These are phyloP conservation scores for Zygosaccharomyces siamensis DNA, from an alignment of 805 yeast genomes.

Conservation along the genomic window DNA sequence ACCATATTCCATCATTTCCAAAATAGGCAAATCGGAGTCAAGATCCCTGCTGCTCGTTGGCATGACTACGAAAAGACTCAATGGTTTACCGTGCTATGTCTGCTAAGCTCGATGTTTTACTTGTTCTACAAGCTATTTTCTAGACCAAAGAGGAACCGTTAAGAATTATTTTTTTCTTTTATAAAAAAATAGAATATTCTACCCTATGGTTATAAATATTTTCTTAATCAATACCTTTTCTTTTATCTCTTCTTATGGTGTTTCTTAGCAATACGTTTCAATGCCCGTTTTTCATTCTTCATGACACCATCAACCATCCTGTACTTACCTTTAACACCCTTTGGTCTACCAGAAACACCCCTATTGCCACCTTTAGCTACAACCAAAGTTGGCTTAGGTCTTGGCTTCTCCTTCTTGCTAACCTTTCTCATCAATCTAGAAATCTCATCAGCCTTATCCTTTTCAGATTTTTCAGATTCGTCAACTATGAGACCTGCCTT, in stretches of 20 bases:
- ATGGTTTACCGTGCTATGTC: constrained; percentile 33
- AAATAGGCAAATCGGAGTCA: constrained; percentile 22
- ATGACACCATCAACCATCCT: constrained; percentile 98
- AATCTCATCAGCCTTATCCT: constrained; percentile 92
- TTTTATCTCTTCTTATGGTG: constrained; percentile 46
- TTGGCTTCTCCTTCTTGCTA: constrained; percentile 61
- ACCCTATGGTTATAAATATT: neutral
- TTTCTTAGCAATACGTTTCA: constrained; percentile 85
- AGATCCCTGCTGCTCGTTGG: constrained; percentile 43
- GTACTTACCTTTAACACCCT: constrained; percentile 94
- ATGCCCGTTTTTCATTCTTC: constrained; percentile 96
- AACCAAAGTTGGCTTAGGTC: constrained; percentile 83
- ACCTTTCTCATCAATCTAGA: constrained; percentile 77
- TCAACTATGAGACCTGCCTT: constrained; percentile 89
- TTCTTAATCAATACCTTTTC: neutral
- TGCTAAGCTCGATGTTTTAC: constrained; percentile 36
- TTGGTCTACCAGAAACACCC: constrained; percentile 91
- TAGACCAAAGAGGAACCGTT: neutral
- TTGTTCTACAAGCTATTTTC: constrained; percentile 27
- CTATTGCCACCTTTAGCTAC: constrained; percentile 81
- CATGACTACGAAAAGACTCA: constrained; percentile 33
- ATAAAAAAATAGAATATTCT: constrained; percentile 4
- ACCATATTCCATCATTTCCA: constrained; percentile 40
- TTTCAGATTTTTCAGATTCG: constrained; percentile 80
- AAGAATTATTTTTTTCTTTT: neutral